Evolutionary conservation across 2,329 filamentous ascomycete genomes (phyloP).

Genomic region (Paramyrothecium roridum): DNA sequence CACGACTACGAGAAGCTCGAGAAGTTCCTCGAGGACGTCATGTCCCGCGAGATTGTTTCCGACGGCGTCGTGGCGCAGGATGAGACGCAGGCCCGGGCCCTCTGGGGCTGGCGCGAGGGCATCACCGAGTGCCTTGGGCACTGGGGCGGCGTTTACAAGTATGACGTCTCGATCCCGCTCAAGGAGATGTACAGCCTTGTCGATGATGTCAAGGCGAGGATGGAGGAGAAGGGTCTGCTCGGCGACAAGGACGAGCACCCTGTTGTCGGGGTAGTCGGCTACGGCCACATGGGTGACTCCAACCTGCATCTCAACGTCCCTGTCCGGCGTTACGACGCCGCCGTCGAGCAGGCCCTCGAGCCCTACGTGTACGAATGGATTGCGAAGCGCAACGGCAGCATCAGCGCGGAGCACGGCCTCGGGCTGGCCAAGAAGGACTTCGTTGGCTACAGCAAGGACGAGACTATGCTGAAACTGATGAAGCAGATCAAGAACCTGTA

Average conservation of each 20-base stretch:
- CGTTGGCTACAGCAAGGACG: slow-evolving; percentile 87
- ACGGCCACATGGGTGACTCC: slow-evolving; percentile 96
- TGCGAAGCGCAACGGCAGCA: slow-evolving; percentile 79
- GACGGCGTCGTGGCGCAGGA: slow-evolving; percentile 93
- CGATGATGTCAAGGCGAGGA: slow-evolving; percentile 72
- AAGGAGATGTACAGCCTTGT: slow-evolving; percentile 84
- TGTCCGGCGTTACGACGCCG: slow-evolving; percentile 77
- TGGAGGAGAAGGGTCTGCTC: slow-evolving; percentile 72
- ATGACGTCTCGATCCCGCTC: slow-evolving; percentile 93
- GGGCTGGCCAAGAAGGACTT: slow-evolving; percentile 95
- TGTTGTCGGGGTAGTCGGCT: slow-evolving; percentile 88
- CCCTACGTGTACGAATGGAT: slow-evolving; percentile 99
- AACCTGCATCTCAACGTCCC: slow-evolving; percentile 94
- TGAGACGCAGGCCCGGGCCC: slow-evolving; percentile 78
- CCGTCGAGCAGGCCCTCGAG: slow-evolving; percentile 83
- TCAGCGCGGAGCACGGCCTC: slow-evolving; percentile 93
- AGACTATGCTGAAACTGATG: slow-evolving; percentile 87
- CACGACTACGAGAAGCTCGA: slow-evolving; percentile 93
- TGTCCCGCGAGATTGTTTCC: slow-evolving; percentile 79
- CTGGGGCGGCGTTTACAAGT: slow-evolving; percentile 96
- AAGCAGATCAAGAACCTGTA: slow-evolving; percentile 91
- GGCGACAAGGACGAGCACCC: slow-evolving; percentile 73
- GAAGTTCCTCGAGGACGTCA: slow-evolving; percentile 85
- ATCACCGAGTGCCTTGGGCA: slow-evolving; percentile 87
- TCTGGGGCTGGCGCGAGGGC: slow-evolving; percentile 93